A percentile compares a stretch with the other conserved stretches of the same genome.
Evolutionary conservation across 2,329 filamentous ascomycete species (phyloP).

Genomic region (Clonostachys chloroleuca): DNA sequence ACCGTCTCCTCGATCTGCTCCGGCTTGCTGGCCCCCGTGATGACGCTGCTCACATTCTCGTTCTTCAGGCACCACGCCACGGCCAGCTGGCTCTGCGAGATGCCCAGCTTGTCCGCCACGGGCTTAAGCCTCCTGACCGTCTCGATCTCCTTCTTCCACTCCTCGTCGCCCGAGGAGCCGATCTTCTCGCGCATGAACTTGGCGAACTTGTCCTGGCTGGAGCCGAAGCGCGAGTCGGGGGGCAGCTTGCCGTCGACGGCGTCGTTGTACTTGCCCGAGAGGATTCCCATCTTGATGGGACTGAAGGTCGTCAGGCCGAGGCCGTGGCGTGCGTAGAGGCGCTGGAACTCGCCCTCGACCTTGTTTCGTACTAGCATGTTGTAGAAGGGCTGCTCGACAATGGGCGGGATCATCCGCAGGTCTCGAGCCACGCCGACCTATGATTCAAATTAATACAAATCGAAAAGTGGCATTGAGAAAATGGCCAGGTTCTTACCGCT

Average conservation of each 20-base stretch:
- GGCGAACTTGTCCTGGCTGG: slow-evolving; percentile 52
- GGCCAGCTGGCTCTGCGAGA: slow-evolving; percentile 44
- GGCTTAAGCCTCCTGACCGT: slow-evolving; percentile 35
- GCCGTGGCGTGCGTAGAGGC: slow-evolving; percentile 53
- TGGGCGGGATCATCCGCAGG: slow-evolving; percentile 55
- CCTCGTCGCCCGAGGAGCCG: slow-evolving; percentile 43
- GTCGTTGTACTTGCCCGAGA: slow-evolving; percentile 63
- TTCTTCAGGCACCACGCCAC: slow-evolving; percentile 51
- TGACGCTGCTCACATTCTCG: slow-evolving; percentile 45
- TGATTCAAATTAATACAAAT: neutral
- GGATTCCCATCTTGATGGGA: slow-evolving; percentile 52
- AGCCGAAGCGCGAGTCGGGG: slow-evolving; percentile 52
- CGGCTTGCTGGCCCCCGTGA: slow-evolving; percentile 44
- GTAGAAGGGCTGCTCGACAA: slow-evolving; percentile 66
- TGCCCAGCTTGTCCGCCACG: slow-evolving; percentile 54
- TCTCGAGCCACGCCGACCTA: slow-evolving; percentile 51
- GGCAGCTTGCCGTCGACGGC: slow-evolving; percentile 44
- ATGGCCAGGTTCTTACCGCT: slow-evolving; percentile 28
- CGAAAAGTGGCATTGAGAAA: neutral
- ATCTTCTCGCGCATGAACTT: slow-evolving; percentile 43
- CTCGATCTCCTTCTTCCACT: slow-evolving; percentile 46
- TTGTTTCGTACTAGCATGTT: slow-evolving; percentile 58
- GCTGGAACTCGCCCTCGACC: slow-evolving; percentile 60
- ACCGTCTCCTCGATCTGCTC: slow-evolving; percentile 49
- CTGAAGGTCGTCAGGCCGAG: slow-evolving; percentile 58